These are phyloP conservation scores for Teratosphaeria nubilosa DNA, from an alignment of 2,329 filamentous ascomycete species.

Conservation along the genomic window DNA sequence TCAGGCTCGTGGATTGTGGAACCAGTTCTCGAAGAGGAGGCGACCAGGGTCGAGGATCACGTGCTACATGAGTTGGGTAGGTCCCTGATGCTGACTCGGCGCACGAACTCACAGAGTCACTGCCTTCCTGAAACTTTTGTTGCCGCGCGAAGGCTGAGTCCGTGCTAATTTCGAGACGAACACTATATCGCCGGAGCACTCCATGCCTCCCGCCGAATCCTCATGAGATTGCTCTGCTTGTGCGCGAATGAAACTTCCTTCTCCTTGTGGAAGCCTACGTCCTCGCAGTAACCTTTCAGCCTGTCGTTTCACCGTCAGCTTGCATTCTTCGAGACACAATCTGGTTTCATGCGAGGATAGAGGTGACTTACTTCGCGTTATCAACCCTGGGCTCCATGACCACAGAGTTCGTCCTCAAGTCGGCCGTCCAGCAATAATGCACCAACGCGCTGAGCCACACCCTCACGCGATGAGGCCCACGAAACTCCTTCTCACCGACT, in stretches of 20 bases:
- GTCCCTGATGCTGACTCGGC: no score
- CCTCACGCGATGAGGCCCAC: slow-evolving; percentile 64
- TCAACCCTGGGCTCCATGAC: slow-evolving; percentile 86
- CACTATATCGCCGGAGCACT: slow-evolving; percentile 45
- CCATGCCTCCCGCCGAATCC: slow-evolving; percentile 70
- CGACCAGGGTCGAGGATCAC: no score
- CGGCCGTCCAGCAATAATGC: slow-evolving; percentile 73
- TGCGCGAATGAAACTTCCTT: slow-evolving; percentile 79
- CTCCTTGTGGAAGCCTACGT: slow-evolving; percentile 74
- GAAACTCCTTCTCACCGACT: slow-evolving; percentile 83
- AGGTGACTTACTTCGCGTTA: slow-evolving; percentile 64
- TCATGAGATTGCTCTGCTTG: slow-evolving; percentile 83
- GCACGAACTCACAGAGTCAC: no score
- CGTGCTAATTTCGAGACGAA: neutral
- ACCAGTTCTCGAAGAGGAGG: no score
- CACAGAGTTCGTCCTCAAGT: slow-evolving; percentile 71
- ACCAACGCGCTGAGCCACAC: slow-evolving; percentile 76
- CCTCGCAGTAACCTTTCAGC: slow-evolving; percentile 59
- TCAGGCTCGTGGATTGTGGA: no score
- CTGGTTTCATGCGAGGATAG: neutral
- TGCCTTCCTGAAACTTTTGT: no score
- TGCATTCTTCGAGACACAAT: neutral
- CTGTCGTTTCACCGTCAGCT: slow-evolving; percentile 30
- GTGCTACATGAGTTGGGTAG: no score
- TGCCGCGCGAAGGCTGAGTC: no score